Conservation (phyloP, 495 filamentous ascomycete genomes). For the Lasiosphaeris hirsuta region DNA sequence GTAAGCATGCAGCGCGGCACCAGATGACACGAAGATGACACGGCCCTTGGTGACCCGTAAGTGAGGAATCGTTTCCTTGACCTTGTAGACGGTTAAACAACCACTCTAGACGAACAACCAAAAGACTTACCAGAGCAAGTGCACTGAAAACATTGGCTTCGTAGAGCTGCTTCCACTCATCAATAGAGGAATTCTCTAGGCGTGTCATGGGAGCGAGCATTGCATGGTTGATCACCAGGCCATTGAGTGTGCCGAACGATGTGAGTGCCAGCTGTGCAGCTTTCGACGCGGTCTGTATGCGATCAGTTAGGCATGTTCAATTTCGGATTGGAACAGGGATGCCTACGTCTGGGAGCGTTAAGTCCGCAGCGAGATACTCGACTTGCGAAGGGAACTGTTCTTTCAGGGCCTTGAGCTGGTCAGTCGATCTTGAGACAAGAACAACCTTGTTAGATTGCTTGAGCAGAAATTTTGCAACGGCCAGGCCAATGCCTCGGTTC, state of each 20-base stretch:
- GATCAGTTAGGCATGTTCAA: not conserved
- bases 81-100: constrained; percentile 41
- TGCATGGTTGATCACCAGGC: constrained; percentile 85
- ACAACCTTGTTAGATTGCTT: constrained; percentile 66
- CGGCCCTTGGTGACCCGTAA: constrained; percentile 66
- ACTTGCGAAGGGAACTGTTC: constrained; percentile 63
- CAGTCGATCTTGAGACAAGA: constrained; percentile 66
- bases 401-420: constrained; percentile 64
- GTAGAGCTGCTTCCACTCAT: constrained; percentile 74
- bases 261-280: constrained; percentile 61
- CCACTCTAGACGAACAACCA: not conserved
- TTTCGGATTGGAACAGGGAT: not conserved
- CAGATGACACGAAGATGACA: constrained; percentile 73
- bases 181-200: constrained; percentile 57
- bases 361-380: constrained; percentile 69
- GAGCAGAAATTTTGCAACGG: constrained; percentile 71
- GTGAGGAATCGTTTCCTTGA: constrained; percentile 68
- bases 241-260: constrained; percentile 71
- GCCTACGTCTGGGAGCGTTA: constrained; percentile 59
- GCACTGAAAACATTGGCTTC: constrained; percentile 82
- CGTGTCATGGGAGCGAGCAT: constrained; percentile 72
- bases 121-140: constrained; percentile 64
- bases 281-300: constrained; percentile 51
- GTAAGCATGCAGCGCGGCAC: constrained; percentile 66
- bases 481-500: constrained; percentile 77